A percentile compares a stretch with the other conserved stretches of the same genome.
These are phyloP conservation scores for Apiotrichum porosum DNA, from an alignment of 1,284 basidiomycete species.

Conservation along the genomic window DNA sequence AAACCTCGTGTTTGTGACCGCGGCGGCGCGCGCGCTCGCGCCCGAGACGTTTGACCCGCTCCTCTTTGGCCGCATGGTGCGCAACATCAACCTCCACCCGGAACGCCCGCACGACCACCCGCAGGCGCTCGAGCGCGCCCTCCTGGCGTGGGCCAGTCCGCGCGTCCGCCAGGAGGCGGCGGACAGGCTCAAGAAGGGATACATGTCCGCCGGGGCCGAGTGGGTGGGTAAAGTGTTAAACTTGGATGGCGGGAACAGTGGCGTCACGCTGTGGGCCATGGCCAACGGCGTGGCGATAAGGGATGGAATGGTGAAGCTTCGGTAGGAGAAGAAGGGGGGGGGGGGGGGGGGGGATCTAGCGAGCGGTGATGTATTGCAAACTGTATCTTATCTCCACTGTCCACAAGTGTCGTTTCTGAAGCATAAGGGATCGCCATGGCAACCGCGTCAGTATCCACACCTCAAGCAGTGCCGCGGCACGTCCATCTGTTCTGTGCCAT, in stretches of 20 bases:
- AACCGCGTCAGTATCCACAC: too few species aligned
- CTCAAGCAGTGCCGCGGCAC: too few species aligned
- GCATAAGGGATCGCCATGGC: too few species aligned
- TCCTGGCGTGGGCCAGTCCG: constrained; percentile 31
- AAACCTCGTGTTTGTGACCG: constrained; percentile 2
- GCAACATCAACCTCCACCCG: neutral
- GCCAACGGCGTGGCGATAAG: constrained; percentile 22
- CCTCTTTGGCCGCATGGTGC: constrained; percentile 19
- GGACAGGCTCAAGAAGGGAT: constrained; percentile 27
- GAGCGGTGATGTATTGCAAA: too few species aligned
- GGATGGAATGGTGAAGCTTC: constrained; percentile 23
- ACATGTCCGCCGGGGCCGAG: constrained; percentile 20
- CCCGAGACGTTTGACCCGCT: constrained; percentile 30
- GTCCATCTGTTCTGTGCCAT: too few species aligned
- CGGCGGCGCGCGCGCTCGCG: constrained; percentile 19
- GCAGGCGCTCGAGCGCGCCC: constrained; percentile 20
- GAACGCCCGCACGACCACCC: neutral
- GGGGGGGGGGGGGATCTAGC: too few species aligned
- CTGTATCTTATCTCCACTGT: too few species aligned
- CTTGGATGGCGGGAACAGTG: constrained; percentile 8
- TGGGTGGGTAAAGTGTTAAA: constrained; percentile 29
- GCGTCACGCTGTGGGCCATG: constrained; percentile 19
- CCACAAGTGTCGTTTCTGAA: too few species aligned
- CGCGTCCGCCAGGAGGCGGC: constrained; percentile 29
- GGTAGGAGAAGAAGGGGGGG: neutral